Evolutionary conservation across 495 filamentous ascomycete species (phyloP), one percentile per base, ranked within the genome.

Genomic region (Xylaria castorea): DNA sequence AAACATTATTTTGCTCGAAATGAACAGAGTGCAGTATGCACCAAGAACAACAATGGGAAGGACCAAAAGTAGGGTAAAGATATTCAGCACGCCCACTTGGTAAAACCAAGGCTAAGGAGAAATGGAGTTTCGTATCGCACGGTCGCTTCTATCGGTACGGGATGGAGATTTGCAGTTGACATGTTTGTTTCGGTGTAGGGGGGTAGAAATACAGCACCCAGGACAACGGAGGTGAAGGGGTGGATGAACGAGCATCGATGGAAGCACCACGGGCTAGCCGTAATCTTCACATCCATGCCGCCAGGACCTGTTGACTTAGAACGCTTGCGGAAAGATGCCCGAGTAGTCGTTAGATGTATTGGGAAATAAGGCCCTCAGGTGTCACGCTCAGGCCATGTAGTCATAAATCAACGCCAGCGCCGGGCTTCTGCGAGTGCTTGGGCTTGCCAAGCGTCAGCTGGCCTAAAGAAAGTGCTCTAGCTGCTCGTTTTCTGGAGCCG

Each of bases 401-500:
- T 79, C 77, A 79, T 76, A 79, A 78, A 27, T 78, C 71, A 38
- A 78, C 71, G 27, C 73, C 71, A 38, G 71, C 68, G 25, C 14
- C 50, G n/a, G 74, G 50, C 48, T 70, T 73, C 38, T 46, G 58
- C 25, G 68, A 58, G 8, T 73, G 63, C 66, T 74, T 76, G 42
- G 68, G 63, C 78, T 80, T 83, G 48, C 76, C 76, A 68, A 85
- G 71, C 25, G 86, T 88, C 60, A 87, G 72, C 75, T 87, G 85
- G 57, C 86, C 85, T 51, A 89, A 67, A 44, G 83, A 85, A 74
- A 88, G 71, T 30, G 86, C 87, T 69, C 84, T 72, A 30, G 85
- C 83, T 5, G 83, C 80, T 71, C 82, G 83, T 71, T 76, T 83
- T 55, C 83, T 78, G 71, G 78, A 77, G 40, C 78, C 77, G n/a